A percentile compares a stretch with the other conserved stretches of the same genome.
phyloP scores from a whole-genome alignment of 495 filamentous ascomycete genomes.

The Clavariopsis aquatica region DNA sequence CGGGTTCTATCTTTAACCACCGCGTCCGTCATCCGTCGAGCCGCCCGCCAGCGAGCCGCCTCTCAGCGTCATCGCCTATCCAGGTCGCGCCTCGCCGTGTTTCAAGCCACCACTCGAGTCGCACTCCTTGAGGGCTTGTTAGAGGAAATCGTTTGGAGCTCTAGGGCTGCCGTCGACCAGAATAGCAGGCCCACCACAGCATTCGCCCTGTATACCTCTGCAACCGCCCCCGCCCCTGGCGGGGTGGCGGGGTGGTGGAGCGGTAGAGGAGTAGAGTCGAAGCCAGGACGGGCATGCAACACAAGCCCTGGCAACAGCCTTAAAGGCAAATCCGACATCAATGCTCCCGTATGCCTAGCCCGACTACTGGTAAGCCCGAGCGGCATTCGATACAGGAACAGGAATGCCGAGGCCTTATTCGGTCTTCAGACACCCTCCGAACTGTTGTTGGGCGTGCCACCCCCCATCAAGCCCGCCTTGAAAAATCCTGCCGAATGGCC shows the following conservation, averaged over 20 bases:
- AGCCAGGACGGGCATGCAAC: too few species aligned
- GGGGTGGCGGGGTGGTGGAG: background rate
- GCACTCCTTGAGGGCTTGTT: background rate
- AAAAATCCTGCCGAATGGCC: background rate
- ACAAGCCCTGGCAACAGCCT: background rate
- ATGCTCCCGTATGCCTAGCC: background rate
- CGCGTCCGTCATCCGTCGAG: background rate
- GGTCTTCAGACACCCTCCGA: background rate
- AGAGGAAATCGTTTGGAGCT: background rate
- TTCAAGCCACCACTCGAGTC: constrained; percentile 20
- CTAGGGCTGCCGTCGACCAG: constrained; percentile 2
- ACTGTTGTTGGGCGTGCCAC: background rate
- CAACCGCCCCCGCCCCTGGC: background rate
- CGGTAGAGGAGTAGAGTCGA: too few species aligned
- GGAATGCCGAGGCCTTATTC: background rate
- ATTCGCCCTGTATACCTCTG: background rate
- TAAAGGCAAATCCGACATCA: background rate
- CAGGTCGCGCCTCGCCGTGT: background rate
- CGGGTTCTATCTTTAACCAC: background rate
- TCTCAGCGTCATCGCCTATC: background rate
- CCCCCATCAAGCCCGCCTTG: background rate
- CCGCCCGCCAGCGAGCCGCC: background rate
- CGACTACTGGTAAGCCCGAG: too few species aligned
- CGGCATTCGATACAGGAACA: too few species aligned
- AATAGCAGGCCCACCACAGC: background rate